Evolutionary conservation across 176 grass and related monocot species (phyloP), one percentile per base, ranked within the genome.

Genomic region (Avena sativa): DNA sequence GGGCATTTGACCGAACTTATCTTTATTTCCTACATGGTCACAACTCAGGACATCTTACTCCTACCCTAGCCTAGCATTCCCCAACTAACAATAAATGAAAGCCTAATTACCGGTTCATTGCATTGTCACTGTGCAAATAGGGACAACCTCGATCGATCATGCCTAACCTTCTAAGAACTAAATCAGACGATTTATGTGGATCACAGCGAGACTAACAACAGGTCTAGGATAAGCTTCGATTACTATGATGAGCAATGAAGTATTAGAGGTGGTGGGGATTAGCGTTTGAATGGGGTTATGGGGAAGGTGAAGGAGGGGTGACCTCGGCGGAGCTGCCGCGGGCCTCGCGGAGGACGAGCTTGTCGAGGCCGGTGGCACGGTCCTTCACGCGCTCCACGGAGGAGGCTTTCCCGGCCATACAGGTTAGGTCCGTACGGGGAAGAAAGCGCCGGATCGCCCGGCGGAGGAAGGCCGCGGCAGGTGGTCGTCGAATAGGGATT

Each of bases 261-360:
- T n/a, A 60, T 17, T 34, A 2, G 19, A 63, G 56, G 12, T 25
- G 56, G 20, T 23, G n/a, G 9, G 58, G 38, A 51, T 23, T 17
- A 26, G 19, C 19, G 12, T 62, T 63, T 23, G 19, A 6, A 17
- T 14, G 25, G 51, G 58, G 17, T 43, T 43, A 43, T 43, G 40
- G 0, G 64, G 56, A 6, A 26, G 59, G 59, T 25, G 57, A 14
- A 12, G 25, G 77, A 38, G 17, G 49, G 19, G 61, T 76, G 62
- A 89, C 88, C 88, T 89, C 83, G 59, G 80, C 83, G 77, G 88
- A 86, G 88, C 83, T 69, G 77, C 88, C 83, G 19, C 61, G 48
- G 78, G 78, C 36, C 78, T 86, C 88, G 50, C 70, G 83, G 60
- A 89, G 88, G 59, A 89, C 70, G 88, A 85, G 38, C 83, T 89